Conservation (phyloP, 495 filamentous ascomycete genomes). For the Aeminium ludgeri region DNA sequence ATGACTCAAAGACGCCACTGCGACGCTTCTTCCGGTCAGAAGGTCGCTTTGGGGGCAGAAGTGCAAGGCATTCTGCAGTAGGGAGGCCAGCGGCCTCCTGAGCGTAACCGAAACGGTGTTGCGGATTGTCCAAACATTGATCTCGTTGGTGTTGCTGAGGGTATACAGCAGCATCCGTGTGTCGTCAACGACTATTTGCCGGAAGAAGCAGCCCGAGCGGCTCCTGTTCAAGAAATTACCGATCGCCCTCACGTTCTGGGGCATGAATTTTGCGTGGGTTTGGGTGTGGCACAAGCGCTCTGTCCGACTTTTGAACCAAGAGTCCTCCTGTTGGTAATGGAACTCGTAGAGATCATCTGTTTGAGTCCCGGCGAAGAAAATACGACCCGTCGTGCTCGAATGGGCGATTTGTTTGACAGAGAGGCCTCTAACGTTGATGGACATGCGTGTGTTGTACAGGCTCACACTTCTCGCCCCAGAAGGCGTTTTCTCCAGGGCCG, state of each 20-base stretch:
- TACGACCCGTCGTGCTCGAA: conserved; percentile 58
- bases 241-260: conserved; percentile 3
- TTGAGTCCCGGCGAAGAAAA: conserved; percentile 78
- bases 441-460: conserved; percentile 74
- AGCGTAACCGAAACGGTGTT: conserved; percentile 26
- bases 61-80: conserved; percentile 56
- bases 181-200: conserved; percentile 73
- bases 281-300: conserved; percentile 72
- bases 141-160: conserved; percentile 72
- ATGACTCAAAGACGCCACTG: conserved; percentile 67
- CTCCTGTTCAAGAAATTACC: background rate
- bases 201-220: conserved; percentile 26
- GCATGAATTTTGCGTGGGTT: conserved; percentile 44
- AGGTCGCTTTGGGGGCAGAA: conserved; percentile 55
- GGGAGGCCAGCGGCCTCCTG: conserved; percentile 35
- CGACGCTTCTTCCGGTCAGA: conserved; percentile 39
- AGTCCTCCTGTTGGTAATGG: conserved; percentile 88
- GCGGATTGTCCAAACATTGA: conserved; percentile 29
- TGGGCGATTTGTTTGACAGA: conserved; percentile 62
- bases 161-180: conserved; percentile 77
- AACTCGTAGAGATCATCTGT: conserved; percentile 78
- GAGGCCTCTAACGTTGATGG: conserved; percentile 48
- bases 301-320: conserved; percentile 77
- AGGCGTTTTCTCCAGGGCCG: conserved; percentile 41
- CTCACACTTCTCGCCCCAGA: conserved; percentile 53